Percentiles rank a stretch among this genome's conserved stretches.
Evolutionary conservation across 1,284 basidiomycete species (phyloP).

Genomic region (Sphagnurus paluster): DNA sequence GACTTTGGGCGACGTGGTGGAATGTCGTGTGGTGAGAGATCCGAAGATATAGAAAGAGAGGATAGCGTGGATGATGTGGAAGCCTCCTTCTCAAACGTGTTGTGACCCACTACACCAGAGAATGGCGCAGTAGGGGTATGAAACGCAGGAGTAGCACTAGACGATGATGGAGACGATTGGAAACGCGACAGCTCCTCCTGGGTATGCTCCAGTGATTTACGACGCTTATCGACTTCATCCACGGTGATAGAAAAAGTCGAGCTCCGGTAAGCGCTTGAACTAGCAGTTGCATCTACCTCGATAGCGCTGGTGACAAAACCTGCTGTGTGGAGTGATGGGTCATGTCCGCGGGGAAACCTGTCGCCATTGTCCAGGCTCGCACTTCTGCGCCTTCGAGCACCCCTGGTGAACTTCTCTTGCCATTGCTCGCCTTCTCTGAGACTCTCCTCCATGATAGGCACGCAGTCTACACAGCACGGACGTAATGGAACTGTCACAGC

Average conservation of each 20-base stretch:
- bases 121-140: constrained; percentile 9
- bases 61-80: constrained; percentile 12
- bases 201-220: constrained; percentile 35
- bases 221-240: constrained; percentile 62
- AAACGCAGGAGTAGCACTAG: constrained; percentile 7
- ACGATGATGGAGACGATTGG: constrained; percentile 9
- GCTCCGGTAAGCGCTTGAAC: constrained; percentile 8
- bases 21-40: constrained; percentile 9
- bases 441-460: constrained; percentile 47
- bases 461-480: constrained; percentile 58
- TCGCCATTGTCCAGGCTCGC: constrained; percentile 38
- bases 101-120: constrained; percentile 2
- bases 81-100: constrained; percentile 4
- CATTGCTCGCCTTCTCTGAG: constrained; percentile 48
- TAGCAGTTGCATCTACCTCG: constrained; percentile 21
- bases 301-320: constrained; percentile 20
- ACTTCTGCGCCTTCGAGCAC: constrained; percentile 57
- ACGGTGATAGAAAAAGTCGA: constrained; percentile 44
- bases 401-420: constrained; percentile 60
- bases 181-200: constrained; percentile 18
- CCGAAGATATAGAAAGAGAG: constrained; percentile 6
- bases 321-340: neutral
- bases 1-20: constrained; percentile 22
- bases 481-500: constrained; percentile 52
- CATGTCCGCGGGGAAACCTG: constrained; percentile 8